Base-by-base conservation (phyloP, 2,329 filamentous ascomycete genomes). In the Drechslera avenae region DNA sequence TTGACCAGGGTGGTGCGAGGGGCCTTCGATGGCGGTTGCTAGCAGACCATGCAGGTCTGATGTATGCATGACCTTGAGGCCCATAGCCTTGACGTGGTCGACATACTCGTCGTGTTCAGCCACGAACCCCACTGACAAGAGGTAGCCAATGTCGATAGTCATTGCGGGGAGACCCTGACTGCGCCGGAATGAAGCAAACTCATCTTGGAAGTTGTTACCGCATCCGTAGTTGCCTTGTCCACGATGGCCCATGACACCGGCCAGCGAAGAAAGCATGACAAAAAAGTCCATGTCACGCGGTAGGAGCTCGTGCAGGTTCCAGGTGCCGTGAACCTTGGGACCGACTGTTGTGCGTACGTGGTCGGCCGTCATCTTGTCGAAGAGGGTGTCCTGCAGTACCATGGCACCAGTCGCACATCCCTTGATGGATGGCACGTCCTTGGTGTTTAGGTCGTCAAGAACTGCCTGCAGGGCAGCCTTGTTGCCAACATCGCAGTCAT, bases 321-420 rank as follows among this genome's bases (percentile, higher is more conserved):
- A 62, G 2, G 73, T 67, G 1, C 73, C 73, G 7, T 54, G 48
- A 5, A 76, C 57, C 45, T 76, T 77, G 6, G 62, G 57, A 5
- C 39, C 30, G 9, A 59, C 39, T 2, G 44, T 44, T 5, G 39
- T 48, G 17, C n/a, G 48, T 48, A 16, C 31, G 32, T 31, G 19
- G 14, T 46, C 42, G 31, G 46, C 50, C 0, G 37, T 44, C 54
- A 57, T 57, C 8, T 63, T 49, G 13, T 54, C 53, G n/a, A 62
- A 45, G 12, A 54, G 36, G 2, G 41, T 32, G 31, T 62, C 50
- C 21, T 48, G 44, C 14, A 70, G 51, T 2, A 67, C 55, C 67
- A 70, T 70, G 23, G 66, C 67, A 10, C 56, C 64, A 14, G 65
- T 60, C 18, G 65, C 56, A 30, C 64, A 59, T 28, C 66, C 67